These are phyloP conservation scores for Cruciata laevipes DNA, from an alignment of 257 asterid genomes.

Conservation along the genomic window DNA sequence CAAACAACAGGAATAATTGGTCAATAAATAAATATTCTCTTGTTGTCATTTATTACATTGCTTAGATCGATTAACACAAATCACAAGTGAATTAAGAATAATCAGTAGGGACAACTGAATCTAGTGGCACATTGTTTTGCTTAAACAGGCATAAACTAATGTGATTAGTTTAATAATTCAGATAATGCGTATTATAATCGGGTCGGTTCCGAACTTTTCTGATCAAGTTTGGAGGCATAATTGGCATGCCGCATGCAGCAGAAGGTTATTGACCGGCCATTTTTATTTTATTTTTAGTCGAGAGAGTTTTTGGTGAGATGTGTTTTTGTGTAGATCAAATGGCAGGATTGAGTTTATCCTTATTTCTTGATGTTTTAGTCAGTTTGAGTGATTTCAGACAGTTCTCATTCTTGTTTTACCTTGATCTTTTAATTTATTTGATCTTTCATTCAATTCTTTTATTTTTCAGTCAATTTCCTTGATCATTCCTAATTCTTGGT, in stretches of 20 bases:
- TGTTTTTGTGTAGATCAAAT: too few species aligned
- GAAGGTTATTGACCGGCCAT: neutral
- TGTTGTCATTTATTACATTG: too few species aligned
- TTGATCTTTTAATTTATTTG: too few species aligned
- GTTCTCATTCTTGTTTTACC: too few species aligned
- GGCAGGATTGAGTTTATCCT: too few species aligned
- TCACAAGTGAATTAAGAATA: neutral
- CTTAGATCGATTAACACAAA: neutral
- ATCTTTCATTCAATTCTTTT: too few species aligned
- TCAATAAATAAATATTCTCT: neutral
- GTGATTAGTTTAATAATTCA: neutral
- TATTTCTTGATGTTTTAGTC: too few species aligned
- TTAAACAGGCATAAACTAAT: neutral
- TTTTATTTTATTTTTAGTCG: too few species aligned
- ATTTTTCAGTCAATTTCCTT: too few species aligned
- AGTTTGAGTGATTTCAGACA: too few species aligned
- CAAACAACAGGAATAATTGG: neutral
- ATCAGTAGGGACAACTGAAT: conserved; percentile 6
- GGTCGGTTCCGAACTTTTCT: conserved; percentile 2
- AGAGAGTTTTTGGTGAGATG: too few species aligned
- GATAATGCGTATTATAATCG: neutral
- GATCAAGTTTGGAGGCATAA: neutral
- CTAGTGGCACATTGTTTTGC: conserved; percentile 11
- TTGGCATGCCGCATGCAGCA: neutral
- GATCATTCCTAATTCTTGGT: too few species aligned